Evolutionary conservation across 495 filamentous ascomycete genomes (phyloP), one percentile per base, ranked within the genome.

Genomic region (Daldinia grandis): DNA sequence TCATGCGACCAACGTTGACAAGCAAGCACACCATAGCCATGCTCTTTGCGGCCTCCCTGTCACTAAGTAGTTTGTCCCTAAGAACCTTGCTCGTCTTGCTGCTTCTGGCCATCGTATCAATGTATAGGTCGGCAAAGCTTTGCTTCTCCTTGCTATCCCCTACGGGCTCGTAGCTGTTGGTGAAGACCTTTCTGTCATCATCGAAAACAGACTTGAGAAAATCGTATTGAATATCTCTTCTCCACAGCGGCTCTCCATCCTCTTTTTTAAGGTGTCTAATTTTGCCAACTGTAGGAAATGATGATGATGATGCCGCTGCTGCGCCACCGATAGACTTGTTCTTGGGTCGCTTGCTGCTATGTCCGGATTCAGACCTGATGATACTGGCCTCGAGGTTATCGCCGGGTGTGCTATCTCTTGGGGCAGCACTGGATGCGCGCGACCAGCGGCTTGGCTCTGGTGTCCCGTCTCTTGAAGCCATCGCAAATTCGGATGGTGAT

Each of bases 21-120:
- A 99, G 82, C 74, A 99, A 81, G 82, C 95, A 99, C 64, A 99
- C 93, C 95, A 99, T 99, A 8, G 95, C 95, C 96, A 99, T 99
- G 75, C 92, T 93, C 77, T 97, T 91, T 30, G 96, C 95, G 47
- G 93, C 93, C 62, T 91, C 88, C 72, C 93, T 91, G 77, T 98
- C 95, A 74, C 88, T 95, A 74, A 97, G 88, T 71, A 99, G 87
- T 84, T 99, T 99, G 73, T 99, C 95, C 76, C 96, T 92, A 57
- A 99, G 85, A 65, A 99, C 96, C 80, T 98, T 98, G 81, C 95
- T 98, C 30, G 94, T 98, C 84, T 99, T 99, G 86, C 93, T 98
- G 79, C 95, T 99, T 80, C 93, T 86, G 6, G 96, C 94, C 95
- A 99, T 99, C 44, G 95, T 93, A 79, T 98, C 94, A 76, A 99